Evolutionary conservation across 1,284 basidiomycete genomes (phyloP).

Genomic region (Tilletia horrida): DNA sequence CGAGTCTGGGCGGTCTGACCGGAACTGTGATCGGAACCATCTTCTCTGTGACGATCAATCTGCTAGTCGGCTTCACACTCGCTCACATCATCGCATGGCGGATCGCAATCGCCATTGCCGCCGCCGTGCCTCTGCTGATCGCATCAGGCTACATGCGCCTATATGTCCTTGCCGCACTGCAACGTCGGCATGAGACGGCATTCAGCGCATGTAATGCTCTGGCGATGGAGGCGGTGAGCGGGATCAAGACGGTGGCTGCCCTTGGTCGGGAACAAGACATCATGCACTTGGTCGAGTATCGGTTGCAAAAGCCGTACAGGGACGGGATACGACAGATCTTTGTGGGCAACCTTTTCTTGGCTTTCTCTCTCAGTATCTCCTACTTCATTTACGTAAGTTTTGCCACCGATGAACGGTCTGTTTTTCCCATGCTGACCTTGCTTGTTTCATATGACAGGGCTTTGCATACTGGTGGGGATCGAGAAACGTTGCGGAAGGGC

Average conservation of each 20-base stretch:
- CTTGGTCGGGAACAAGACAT: constrained; percentile 43
- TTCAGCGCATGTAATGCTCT: constrained; percentile 39
- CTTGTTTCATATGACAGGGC: constrained; percentile 25
- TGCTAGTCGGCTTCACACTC: constrained; percentile 38
- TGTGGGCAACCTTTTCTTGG: constrained; percentile 40
- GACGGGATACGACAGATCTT: constrained; percentile 37
- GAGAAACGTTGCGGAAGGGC: constrained; percentile 38
- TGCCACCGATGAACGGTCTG: neutral
- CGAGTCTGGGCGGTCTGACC: constrained; percentile 42
- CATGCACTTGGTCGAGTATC: constrained; percentile 33
- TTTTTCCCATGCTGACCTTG: neutral
- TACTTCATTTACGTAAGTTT: constrained; percentile 40
- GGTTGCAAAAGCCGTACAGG: constrained; percentile 36
- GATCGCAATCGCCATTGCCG: constrained; percentile 44
- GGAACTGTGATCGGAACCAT: constrained; percentile 45
- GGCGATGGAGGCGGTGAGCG: constrained; percentile 43
- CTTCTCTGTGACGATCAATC: constrained; percentile 44
- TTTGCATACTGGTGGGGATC: constrained; percentile 51
- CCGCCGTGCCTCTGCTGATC: constrained; percentile 41
- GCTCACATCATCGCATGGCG: constrained; percentile 40
- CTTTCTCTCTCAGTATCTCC: constrained; percentile 41
- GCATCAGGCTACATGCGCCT: constrained; percentile 41
- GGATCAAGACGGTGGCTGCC: constrained; percentile 40
- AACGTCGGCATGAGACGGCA: constrained; percentile 44
- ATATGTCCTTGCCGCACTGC: constrained; percentile 46